These are phyloP conservation scores for Coprinopsis strossmayeri DNA, from an alignment of 768 basidiomycete genomes.

Conservation along the genomic window DNA sequence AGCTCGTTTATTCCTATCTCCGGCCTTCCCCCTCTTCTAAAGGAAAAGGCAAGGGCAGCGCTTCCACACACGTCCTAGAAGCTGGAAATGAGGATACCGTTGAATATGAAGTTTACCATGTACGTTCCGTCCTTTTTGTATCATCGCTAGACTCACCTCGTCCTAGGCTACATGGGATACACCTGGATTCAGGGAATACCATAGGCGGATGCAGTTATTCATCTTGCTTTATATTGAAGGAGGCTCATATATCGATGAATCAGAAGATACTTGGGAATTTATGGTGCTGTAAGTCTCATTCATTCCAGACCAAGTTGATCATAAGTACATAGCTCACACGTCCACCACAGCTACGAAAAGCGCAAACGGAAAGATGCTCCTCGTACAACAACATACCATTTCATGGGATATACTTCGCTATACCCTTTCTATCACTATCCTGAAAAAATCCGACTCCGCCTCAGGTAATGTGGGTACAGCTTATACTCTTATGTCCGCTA, in stretches of 20 bases:
- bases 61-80: slow-evolving; percentile 28
- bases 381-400: slow-evolving; percentile 69
- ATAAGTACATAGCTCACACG: background rate
- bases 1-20: slow-evolving; percentile 70
- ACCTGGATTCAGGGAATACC: slow-evolving; percentile 86
- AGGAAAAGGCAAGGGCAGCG: slow-evolving; percentile 50
- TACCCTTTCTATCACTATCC: slow-evolving; percentile 97
- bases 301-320: background rate
- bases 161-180: slow-evolving; percentile 75
- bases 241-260: slow-evolving; percentile 91
- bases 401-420: slow-evolving; percentile 89
- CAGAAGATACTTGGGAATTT: slow-evolving; percentile 94
- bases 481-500: slow-evolving; percentile 2
- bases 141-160: background rate
- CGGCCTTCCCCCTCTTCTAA: slow-evolving; percentile 40
- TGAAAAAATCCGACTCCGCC: slow-evolving; percentile 77
- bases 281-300: slow-evolving; percentile 62
- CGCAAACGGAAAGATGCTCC: slow-evolving; percentile 52
- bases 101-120: slow-evolving; percentile 90
- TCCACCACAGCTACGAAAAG: slow-evolving; percentile 66
- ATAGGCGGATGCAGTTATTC: slow-evolving; percentile 89
- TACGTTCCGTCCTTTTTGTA: slow-evolving; percentile 29
- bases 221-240: slow-evolving; percentile 93
- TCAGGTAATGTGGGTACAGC: slow-evolving; percentile 59
- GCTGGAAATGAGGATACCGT: slow-evolving; percentile 53